A percentile compares a stretch with the other conserved stretches of the same genome.
Conservation (phyloP, 768 basidiomycete species). For the Hirschioporus abietinus region DNA sequence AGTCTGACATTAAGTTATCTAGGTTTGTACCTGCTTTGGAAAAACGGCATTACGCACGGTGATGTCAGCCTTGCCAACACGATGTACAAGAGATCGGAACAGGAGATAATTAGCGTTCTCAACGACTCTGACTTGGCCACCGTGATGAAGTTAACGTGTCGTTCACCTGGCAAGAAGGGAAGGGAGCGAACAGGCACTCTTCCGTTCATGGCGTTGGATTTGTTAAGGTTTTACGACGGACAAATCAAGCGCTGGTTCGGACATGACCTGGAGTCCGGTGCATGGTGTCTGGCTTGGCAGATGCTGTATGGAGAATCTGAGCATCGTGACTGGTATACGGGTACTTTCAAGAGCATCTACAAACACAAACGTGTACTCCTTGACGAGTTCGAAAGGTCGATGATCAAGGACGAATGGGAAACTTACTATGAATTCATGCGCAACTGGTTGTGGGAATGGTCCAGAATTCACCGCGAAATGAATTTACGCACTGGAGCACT, state of each 20-base stretch:
- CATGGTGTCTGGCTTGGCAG: slow-evolving; percentile 23
- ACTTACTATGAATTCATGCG: too few relatives aligned
- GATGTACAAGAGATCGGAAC: slow-evolving; percentile 20
- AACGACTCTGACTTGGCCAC: slow-evolving; percentile 25
- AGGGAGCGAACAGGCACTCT: slow-evolving; percentile 21
- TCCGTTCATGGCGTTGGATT: slow-evolving; percentile 27
- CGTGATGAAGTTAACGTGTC: not conserved
- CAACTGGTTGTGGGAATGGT: too few relatives aligned
- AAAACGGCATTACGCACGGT: slow-evolving; percentile 23
- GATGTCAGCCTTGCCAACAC: slow-evolving; percentile 28
- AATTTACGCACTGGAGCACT: too few relatives aligned
- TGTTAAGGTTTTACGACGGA: slow-evolving; percentile 15
- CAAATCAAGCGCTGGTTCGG: slow-evolving; percentile 20
- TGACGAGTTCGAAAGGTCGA: too few relatives aligned
- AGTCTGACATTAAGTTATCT: too few relatives aligned
- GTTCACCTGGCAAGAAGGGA: slow-evolving; percentile 2
- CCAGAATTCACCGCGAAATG: too few relatives aligned
- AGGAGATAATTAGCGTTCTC: slow-evolving; percentile 19
- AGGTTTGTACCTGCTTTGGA: not conserved
- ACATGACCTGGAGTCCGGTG: slow-evolving; percentile 29
- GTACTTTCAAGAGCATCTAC: too few relatives aligned
- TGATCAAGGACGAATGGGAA: too few relatives aligned
- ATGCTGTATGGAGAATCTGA: not conserved
- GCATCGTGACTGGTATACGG: too few relatives aligned
- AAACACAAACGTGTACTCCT: too few relatives aligned